Conservation (phyloP, 192 early-diverging fungal genomes). For the Entomortierella lignicola region DNA sequence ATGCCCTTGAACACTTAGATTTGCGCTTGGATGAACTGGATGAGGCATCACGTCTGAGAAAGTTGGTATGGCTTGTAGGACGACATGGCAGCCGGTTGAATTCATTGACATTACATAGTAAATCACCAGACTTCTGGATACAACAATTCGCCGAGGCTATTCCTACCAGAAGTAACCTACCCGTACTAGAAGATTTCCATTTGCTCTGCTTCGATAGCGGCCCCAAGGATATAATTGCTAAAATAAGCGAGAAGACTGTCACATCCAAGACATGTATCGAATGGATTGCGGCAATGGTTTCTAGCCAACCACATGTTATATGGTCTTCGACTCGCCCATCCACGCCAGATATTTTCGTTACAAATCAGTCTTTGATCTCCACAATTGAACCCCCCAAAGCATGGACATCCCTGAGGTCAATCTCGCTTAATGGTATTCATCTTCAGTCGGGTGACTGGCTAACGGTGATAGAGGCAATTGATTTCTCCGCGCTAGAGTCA, state of each 20-base stretch:
- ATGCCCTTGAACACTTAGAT: neutral
- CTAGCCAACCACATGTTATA: neutral
- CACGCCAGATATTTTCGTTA: neutral
- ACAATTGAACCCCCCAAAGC: neutral
- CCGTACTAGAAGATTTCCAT: neutral
- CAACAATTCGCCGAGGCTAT: neutral
- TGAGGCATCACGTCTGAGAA: neutral
- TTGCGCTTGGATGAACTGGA: neutral
- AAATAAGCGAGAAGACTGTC: neutral
- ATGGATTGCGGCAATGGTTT: constrained; percentile 11
- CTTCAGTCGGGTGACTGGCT: neutral
- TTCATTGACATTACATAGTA: neutral
- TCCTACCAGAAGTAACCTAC: neutral
- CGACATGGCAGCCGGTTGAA: neutral
- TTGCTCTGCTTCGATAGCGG: neutral
- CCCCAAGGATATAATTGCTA: neutral
- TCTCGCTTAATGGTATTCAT: neutral
- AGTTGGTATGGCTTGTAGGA: neutral
- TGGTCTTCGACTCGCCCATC: neutral
- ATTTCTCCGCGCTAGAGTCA: constrained; percentile 1
- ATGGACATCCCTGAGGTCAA: neutral
- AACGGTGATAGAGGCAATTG: neutral
- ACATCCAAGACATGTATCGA: neutral
- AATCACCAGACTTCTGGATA: neutral
- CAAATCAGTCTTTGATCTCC: neutral